Evolutionary conservation across 2,329 filamentous ascomycete species (phyloP).

Genomic region (Trichoderma sp.): DNA sequence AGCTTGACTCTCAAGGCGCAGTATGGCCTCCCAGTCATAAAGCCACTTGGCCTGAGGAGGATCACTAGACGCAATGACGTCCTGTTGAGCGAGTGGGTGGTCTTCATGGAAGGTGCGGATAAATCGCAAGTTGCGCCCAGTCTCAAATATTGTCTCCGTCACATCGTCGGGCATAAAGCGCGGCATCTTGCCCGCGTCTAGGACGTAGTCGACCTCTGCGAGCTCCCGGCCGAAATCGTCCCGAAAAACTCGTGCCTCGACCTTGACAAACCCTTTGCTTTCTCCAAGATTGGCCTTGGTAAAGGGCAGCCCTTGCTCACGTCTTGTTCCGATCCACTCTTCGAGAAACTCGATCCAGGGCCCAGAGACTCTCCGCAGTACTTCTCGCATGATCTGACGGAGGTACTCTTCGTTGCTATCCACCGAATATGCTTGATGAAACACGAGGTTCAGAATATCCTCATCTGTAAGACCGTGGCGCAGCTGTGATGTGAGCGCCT

Average conservation of each 20-base stretch:
- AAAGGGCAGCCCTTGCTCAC: slow-evolving; percentile 55
- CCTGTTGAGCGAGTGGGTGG: slow-evolving; percentile 62
- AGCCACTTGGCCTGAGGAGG: slow-evolving; percentile 65
- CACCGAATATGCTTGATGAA: slow-evolving; percentile 59
- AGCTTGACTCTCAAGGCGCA: slow-evolving; percentile 61
- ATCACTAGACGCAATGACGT: slow-evolving; percentile 44
- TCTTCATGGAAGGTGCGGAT: slow-evolving; percentile 67
- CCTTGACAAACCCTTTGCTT: slow-evolving; percentile 59
- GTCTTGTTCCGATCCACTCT: slow-evolving; percentile 71
- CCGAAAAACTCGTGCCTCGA: slow-evolving; percentile 52
- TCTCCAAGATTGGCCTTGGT: slow-evolving; percentile 45
- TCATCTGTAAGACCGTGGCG: slow-evolving; percentile 53
- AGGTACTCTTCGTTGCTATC: slow-evolving; percentile 63
- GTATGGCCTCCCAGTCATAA: slow-evolving; percentile 69
- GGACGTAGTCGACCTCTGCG: slow-evolving; percentile 58
- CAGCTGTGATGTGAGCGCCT: slow-evolving; percentile 48
- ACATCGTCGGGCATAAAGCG: slow-evolving; percentile 70
- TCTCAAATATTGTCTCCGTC: slow-evolving; percentile 72
- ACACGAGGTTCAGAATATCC: slow-evolving; percentile 59
- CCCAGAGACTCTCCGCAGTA: slow-evolving; percentile 60
- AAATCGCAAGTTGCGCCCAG: slow-evolving; percentile 72
- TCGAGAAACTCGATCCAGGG: slow-evolving; percentile 68
- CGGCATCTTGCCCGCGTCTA: slow-evolving; percentile 66
- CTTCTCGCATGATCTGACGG: slow-evolving; percentile 62
- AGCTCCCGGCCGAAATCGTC: slow-evolving; percentile 60